These are phyloP conservation scores for Luffa aegyptiaca DNA, from an alignment of 306 rosid genomes.

Conservation along the genomic window DNA sequence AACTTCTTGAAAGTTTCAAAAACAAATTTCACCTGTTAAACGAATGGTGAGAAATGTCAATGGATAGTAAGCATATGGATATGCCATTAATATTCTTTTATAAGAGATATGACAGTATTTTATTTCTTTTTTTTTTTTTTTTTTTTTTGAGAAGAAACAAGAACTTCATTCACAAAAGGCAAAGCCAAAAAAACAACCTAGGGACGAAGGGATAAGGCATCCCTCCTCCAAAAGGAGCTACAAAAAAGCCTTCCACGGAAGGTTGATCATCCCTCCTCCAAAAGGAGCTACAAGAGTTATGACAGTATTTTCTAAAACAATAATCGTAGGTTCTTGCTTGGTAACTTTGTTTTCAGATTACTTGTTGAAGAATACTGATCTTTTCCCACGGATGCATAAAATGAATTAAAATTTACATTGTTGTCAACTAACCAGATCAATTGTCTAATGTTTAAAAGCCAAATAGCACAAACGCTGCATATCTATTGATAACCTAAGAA, in stretches of 20 bases:
- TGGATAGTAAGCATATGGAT: neutral
- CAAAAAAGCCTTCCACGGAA: too few relatives aligned
- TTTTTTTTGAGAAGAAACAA: too few relatives aligned
- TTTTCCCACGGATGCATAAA: neutral
- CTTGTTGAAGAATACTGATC: neutral
- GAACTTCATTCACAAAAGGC: too few relatives aligned
- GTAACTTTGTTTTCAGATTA: neutral
- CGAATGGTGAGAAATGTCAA: constrained; percentile 7
- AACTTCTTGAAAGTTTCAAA: constrained; percentile 88
- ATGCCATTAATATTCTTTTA: neutral
- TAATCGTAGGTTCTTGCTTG: neutral
- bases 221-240: too few relatives aligned
- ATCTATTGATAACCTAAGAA: neutral
- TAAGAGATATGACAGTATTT: neutral
- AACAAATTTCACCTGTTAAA: constrained; percentile 57
- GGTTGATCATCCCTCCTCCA: too few relatives aligned
- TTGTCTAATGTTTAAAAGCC: neutral
- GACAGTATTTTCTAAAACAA: neutral
- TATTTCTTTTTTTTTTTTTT: too few relatives aligned
- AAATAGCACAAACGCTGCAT: neutral
- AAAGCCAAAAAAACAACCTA: too few relatives aligned
- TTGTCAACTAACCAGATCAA: neutral
- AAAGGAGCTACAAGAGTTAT: too few relatives aligned
- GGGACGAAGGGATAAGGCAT: too few relatives aligned
- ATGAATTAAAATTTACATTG: neutral